Base-by-base conservation (phyloP, 2,329 filamentous ascomycete species). In the Aspergillus proliferans region DNA sequence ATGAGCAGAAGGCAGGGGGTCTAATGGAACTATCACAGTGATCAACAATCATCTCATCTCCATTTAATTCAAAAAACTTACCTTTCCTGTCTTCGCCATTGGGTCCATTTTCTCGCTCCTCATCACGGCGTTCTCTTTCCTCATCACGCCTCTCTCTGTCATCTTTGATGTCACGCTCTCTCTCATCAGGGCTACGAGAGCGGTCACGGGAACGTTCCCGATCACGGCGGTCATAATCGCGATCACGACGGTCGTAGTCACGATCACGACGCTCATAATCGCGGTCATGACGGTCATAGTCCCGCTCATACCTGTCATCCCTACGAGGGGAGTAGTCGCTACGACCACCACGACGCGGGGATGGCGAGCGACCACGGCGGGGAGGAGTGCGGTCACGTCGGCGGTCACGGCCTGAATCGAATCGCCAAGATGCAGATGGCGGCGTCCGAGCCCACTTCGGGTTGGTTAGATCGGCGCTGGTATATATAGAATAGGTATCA, bases 341-440 rank as follows among this genome's bases (percentile, higher is more conserved):
- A 61, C 80, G 75, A 49, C 73, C 72, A 49, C 73, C 72, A 52
- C 81, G 78, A 48, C 77, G 76, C 48, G 81, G 81, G 30, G 80
- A 80, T 48, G 77, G 76, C 43, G 77, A 79, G 50, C 87, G 67
- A 44, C 83, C 81, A 61, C 87, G 85, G 56, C 89, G 85, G 55
- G 89, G 88, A 49, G 87, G 87, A 53, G 88, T 87, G 52, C 88
- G 86, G 59, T 86, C 76, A 56, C 78, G 74, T 43, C 74, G 72
- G 55, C 72, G 86, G 63, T 89, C 87, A 64, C 87, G 84, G 52
- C 91, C 92, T 59, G 89, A 90, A 71, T 96, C 93, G 69, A 98
- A 98, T 54, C 93, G 88, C 93, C 93, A 98, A 26, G 91, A 97
- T 47, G 93, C 93, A 58, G 93, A 97, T 45, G 93, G 93, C 63